Conservation (phyloP, 306 rosid genomes). For the Lithocarpus polystachyus region DNA sequence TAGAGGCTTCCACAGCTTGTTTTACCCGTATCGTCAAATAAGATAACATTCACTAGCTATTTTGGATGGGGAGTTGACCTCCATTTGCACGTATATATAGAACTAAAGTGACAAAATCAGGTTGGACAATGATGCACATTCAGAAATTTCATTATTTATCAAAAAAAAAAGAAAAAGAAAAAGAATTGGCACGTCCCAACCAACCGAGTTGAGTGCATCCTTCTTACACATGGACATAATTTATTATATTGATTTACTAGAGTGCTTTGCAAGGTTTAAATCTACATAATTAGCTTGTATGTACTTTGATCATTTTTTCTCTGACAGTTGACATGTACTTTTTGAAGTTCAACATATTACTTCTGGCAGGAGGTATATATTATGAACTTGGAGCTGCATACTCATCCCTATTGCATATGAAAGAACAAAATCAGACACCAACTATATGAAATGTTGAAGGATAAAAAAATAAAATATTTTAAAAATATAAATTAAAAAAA, state of each 20-base stretch:
- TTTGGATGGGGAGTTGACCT: too few species aligned
- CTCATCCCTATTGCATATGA: too few species aligned
- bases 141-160: not conserved
- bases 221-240: not conserved
- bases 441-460: constrained; percentile 1
- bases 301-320: not conserved
- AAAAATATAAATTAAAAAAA: too few species aligned
- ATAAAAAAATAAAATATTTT: not conserved
- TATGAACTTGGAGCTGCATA: too few species aligned
- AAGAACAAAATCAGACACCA: too few species aligned
- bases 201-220: not conserved
- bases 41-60: too few species aligned
- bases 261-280: not conserved
- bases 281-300: not conserved
- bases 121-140: not conserved
- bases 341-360: not conserved
- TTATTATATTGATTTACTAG: not conserved
- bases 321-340: too few species aligned
- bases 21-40: too few species aligned
- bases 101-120: not conserved
- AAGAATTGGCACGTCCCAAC: not conserved
- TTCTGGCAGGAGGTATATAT: not conserved
- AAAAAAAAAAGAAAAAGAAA: not conserved
- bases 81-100: too few species aligned
- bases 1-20: too few species aligned